Evolutionary conservation across 2,329 filamentous ascomycete species (phyloP).

Genomic region (Colletotrichum lupini): DNA sequence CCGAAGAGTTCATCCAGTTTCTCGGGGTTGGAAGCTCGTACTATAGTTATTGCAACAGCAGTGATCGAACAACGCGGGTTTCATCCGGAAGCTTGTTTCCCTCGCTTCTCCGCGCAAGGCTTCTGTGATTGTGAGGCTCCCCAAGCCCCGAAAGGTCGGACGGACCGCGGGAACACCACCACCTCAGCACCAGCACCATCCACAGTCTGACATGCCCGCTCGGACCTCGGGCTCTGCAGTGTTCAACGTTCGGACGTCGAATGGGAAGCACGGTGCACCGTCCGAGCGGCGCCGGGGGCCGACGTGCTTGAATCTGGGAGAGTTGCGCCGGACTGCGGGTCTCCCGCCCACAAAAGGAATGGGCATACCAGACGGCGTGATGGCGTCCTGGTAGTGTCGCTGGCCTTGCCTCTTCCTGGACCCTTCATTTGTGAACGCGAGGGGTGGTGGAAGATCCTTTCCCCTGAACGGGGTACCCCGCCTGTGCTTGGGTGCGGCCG

Average conservation of each 20-base stretch:
- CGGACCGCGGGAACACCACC: neutral
- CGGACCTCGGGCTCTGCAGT: slow-evolving; percentile 30
- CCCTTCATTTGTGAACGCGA: neutral
- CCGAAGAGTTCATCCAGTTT: neutral
- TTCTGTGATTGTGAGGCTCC: neutral
- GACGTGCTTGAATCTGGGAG: neutral
- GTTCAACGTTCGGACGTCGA: slow-evolving; percentile 18
- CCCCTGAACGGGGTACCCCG: neutral
- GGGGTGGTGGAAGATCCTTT: neutral
- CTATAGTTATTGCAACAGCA: neutral
- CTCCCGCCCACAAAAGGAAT: neutral
- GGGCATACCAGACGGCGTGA: neutral
- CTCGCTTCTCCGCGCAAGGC: neutral
- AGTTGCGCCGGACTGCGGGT: neutral
- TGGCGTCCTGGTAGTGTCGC: neutral
- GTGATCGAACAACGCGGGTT: neutral
- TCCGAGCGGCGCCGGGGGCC: slow-evolving; percentile 14
- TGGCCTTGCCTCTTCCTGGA: neutral
- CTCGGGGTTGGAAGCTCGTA: neutral
- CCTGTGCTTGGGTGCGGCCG: neutral
- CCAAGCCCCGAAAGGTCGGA: neutral
- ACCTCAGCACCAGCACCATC: neutral
- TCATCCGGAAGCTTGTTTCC: slow-evolving; percentile 4
- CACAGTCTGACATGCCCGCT: slow-evolving; percentile 29
- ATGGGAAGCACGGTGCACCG: neutral